A percentile compares a stretch with the other conserved stretches of the same genome.
These are phyloP conservation scores for Rusavskia elegans DNA, from an alignment of 495 filamentous ascomycete genomes.

Conservation along the genomic window DNA sequence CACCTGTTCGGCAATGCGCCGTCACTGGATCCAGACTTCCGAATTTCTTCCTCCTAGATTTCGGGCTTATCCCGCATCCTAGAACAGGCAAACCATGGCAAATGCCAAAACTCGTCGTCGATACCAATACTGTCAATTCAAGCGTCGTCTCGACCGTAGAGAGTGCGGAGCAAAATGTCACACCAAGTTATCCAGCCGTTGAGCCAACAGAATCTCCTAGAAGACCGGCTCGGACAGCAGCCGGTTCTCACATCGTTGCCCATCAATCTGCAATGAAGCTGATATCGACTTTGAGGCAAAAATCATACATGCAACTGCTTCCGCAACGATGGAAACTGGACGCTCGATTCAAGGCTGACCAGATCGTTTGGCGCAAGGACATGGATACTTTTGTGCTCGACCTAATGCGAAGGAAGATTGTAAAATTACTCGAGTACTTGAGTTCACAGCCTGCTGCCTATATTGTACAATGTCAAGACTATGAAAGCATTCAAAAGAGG, in stretches of 20 bases:
- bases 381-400: slow-evolving; percentile 47
- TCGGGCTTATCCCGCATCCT: slow-evolving; percentile 41
- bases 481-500: slow-evolving; percentile 22
- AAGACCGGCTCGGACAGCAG: neutral
- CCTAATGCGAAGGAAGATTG: slow-evolving; percentile 31
- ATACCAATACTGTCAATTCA: neutral
- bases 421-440: slow-evolving; percentile 23
- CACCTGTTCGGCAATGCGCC: slow-evolving; percentile 43
- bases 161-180: neutral
- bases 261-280: slow-evolving; percentile 2
- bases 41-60: slow-evolving; percentile 43
- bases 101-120: slow-evolving; percentile 29
- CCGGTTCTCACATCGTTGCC: slow-evolving; percentile 9
- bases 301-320: slow-evolving; percentile 13
- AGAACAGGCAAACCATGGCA: slow-evolving; percentile 38
- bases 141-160: neutral
- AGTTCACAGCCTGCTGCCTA: slow-evolving; percentile 9
- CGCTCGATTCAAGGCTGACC: slow-evolving; percentile 15
- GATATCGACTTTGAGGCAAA: slow-evolving; percentile 9
- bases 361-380: slow-evolving; percentile 45
- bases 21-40: slow-evolving; percentile 43
- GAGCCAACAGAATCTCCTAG: neutral
- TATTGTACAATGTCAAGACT: slow-evolving; percentile 15
- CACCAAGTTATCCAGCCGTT: too few relatives aligned
- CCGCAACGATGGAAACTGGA: slow-evolving; percentile 25